These are phyloP conservation scores for Fusarium hainanense DNA, from an alignment of 2,329 filamentous ascomycete species.

Conservation along the genomic window DNA sequence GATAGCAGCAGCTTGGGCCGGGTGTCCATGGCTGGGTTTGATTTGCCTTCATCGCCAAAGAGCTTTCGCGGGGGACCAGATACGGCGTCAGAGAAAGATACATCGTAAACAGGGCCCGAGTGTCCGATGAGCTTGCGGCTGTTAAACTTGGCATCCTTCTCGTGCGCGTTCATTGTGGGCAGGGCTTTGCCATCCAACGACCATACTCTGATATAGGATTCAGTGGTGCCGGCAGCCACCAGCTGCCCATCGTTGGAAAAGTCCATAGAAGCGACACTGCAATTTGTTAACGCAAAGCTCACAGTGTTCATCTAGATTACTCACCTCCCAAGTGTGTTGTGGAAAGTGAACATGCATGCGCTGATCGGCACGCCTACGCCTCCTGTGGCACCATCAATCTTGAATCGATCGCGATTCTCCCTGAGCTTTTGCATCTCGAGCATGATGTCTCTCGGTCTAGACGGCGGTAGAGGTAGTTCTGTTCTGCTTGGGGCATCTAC, in stretches of 20 bases:
- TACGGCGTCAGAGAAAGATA: slow-evolving; percentile 84
- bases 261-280: slow-evolving; percentile 88
- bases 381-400: slow-evolving; percentile 84
- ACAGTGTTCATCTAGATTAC: slow-evolving; percentile 38
- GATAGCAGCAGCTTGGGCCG: slow-evolving; percentile 84
- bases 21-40: slow-evolving; percentile 59
- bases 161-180: slow-evolving; percentile 69
- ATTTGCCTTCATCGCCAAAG: slow-evolving; percentile 61
- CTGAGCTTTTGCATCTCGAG: slow-evolving; percentile 95
- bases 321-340: slow-evolving; percentile 93
- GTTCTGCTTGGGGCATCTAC: slow-evolving; percentile 82
- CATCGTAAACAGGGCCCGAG: slow-evolving; percentile 86
- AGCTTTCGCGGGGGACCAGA: slow-evolving; percentile 62
- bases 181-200: slow-evolving; percentile 87
- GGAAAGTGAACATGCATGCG: slow-evolving; percentile 97
- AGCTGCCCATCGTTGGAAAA: slow-evolving; percentile 92
- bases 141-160: slow-evolving; percentile 69
- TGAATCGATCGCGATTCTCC: slow-evolving; percentile 91
- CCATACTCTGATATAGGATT: slow-evolving; percentile 97
- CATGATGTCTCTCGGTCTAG: slow-evolving; percentile 87
- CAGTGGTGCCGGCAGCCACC: slow-evolving; percentile 87
- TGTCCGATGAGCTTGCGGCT: slow-evolving; percentile 86
- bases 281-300: slow-evolving; percentile 25
- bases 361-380: slow-evolving; percentile 86
- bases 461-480: slow-evolving; percentile 87